A percentile compares a stretch with the other conserved stretches of the same genome.
Conservation (phyloP, 257 asterid genomes). For the Plectranthus barbatus region DNA sequence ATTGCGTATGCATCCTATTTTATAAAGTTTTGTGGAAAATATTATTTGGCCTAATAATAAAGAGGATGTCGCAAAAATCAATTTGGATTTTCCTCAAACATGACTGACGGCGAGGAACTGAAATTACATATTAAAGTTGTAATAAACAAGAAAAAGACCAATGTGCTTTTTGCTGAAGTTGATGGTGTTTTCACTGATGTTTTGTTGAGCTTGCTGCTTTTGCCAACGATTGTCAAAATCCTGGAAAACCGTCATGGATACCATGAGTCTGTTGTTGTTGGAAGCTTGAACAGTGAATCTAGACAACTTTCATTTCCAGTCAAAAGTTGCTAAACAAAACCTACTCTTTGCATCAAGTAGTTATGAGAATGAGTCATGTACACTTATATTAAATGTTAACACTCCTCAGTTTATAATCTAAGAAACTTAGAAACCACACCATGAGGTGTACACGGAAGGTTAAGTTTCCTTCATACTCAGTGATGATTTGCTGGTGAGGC, state of each 20-base stretch:
- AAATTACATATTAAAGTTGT: no score
- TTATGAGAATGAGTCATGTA: neutral
- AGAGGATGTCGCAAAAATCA: neutral
- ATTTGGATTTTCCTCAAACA: no score
- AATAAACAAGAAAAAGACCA: no score
- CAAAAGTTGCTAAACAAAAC: neutral
- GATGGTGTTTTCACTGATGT: slow-evolving; percentile 15
- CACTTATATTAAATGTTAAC: neutral
- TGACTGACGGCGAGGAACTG: no score
- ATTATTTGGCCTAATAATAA: no score
- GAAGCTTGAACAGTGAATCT: slow-evolving; percentile 11
- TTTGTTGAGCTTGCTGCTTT: slow-evolving; percentile 15
- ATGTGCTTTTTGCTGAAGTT: no score
- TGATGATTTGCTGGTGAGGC: neutral
- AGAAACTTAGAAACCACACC: neutral
- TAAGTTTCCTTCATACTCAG: neutral
- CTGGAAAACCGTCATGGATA: slow-evolving; percentile 1
- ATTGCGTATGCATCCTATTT: no score
- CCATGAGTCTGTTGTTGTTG: neutral
- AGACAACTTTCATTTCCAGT: neutral
- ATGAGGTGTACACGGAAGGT: neutral
- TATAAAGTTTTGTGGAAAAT: no score
- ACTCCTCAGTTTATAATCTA: neutral
- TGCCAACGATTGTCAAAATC: slow-evolving; percentile 10
- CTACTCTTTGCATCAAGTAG: slow-evolving; percentile 1